A percentile compares a stretch with the other conserved stretches of the same genome.
These are phyloP conservation scores for Peronospora belbahrii DNA, from an alignment of 352 stramenopile genomes.

Conservation along the genomic window DNA sequence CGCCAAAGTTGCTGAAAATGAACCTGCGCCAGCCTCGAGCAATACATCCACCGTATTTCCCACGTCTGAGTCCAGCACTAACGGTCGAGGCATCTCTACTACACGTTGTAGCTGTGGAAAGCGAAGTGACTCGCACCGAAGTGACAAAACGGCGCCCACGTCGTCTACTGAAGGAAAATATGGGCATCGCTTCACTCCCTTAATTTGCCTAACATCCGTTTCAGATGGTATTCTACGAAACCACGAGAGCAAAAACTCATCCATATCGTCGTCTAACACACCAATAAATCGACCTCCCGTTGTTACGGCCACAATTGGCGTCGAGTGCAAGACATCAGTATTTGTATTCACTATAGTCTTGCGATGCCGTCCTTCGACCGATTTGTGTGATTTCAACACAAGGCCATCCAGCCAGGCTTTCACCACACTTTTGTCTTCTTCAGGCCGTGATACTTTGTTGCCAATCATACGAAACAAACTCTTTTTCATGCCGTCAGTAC, in stretches of 20 bases:
- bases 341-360: constrained; percentile 15
- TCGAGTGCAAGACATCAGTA: constrained; percentile 36
- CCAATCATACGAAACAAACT: constrained; percentile 72
- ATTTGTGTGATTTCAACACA: constrained; percentile 36
- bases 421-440: constrained; percentile 57
- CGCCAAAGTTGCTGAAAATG: constrained; percentile 71
- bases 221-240: constrained; percentile 47
- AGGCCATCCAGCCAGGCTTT: constrained; percentile 54
- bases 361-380: constrained; percentile 19
- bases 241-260: constrained; percentile 60
- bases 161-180: constrained; percentile 75
- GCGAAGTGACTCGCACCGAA: constrained; percentile 55
- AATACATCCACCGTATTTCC: constrained; percentile 66
- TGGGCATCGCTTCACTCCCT: constrained; percentile 38
- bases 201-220: constrained; percentile 59
- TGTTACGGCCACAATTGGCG: constrained; percentile 45
- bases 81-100: constrained; percentile 36
- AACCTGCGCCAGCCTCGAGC: constrained; percentile 53
- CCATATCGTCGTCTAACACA: constrained; percentile 49
- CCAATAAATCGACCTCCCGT: constrained; percentile 43
- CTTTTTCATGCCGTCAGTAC: constrained; percentile 57
- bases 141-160: constrained; percentile 42
- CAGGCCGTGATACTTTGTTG: constrained; percentile 33
- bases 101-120: constrained; percentile 53
- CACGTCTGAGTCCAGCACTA: constrained; percentile 56